These are phyloP conservation scores for Naegleria gruberi DNA, from an alignment of 208 protist genomes.

Conservation along the genomic window DNA sequence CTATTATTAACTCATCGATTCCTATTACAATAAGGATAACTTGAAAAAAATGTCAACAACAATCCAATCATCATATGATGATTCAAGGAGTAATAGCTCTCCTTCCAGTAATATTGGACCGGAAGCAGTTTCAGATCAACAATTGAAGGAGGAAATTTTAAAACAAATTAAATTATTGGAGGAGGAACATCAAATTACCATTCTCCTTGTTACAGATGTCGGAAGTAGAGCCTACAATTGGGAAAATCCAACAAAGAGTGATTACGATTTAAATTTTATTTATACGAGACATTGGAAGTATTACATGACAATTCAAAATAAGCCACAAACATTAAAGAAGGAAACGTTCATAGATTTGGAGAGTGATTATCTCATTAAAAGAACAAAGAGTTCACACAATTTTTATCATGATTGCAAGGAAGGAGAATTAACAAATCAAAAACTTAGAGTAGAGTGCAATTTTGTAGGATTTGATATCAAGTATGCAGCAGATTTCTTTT, in stretches of 20 bases:
- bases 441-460: neutral
- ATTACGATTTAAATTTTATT: slow-evolving; percentile 8
- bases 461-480: neutral
- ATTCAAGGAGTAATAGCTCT: too few species aligned
- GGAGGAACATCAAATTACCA: neutral
- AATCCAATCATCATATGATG: too few species aligned
- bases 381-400: neutral
- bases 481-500: neutral
- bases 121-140: too few species aligned
- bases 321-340: neutral
- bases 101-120: too few species aligned
- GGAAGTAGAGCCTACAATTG: neutral
- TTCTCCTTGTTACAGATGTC: neutral
- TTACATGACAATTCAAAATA: neutral
- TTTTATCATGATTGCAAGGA: neutral
- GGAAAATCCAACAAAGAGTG: neutral
- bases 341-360: neutral
- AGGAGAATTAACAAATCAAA: neutral
- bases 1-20: too few species aligned
- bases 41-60: too few species aligned
- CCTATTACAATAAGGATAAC: too few species aligned
- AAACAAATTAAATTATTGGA: neutral
- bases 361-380: neutral
- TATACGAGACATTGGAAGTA: neutral
- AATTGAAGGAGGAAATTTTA: too few species aligned